Base-by-base conservation (phyloP, 345 rosid genomes). In the Populus alba region DNA sequence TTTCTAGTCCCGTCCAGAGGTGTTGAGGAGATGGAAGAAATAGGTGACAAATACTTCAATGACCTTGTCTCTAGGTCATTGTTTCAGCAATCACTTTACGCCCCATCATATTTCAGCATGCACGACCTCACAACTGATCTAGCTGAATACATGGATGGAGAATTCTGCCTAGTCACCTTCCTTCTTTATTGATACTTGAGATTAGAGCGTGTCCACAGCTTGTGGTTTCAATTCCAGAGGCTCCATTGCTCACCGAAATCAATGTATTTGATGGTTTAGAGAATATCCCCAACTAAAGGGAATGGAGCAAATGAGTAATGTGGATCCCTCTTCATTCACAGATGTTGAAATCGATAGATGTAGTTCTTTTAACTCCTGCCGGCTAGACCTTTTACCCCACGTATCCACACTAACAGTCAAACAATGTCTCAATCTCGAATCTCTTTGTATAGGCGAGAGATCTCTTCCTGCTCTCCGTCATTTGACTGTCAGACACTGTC, bases 1-100 rank as follows among this genome's bases (percentile, higher is more conserved):
- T 70, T 75, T 31, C 0, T 75, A 8, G 15, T 23, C 6, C 43
- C 25, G 53, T 27, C 70, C 2, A 15, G 27, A 11, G 53, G 8
- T 12, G 23, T 37, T 5, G 75, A 59, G 39, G 47, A 70, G n/a
- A 49, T 37, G 17, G 79, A 75, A 70, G 72, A 75, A 51, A 11
- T 63, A 1, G 76, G 79, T 27, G 65, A 49, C 1, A 57, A 63
- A 13, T 80, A 49, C 75, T 75, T 80, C 20, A 7, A 71, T 20
- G 75, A 70, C 7, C 72, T 80, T 55, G 45, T 80, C 11, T 68
- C 83, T 1, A 75, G 75, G 71, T 80, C 76, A 1, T 70, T 80
- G 65, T 75, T 75, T 39, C 75, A 80, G 43, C 71, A 49, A n/a
- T 38, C 70, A 7, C 33, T 22, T 18, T 25, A 5, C 7, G 6